Conservation (phyloP, 768 basidiomycete species). For the Mycena haematopus region DNA sequence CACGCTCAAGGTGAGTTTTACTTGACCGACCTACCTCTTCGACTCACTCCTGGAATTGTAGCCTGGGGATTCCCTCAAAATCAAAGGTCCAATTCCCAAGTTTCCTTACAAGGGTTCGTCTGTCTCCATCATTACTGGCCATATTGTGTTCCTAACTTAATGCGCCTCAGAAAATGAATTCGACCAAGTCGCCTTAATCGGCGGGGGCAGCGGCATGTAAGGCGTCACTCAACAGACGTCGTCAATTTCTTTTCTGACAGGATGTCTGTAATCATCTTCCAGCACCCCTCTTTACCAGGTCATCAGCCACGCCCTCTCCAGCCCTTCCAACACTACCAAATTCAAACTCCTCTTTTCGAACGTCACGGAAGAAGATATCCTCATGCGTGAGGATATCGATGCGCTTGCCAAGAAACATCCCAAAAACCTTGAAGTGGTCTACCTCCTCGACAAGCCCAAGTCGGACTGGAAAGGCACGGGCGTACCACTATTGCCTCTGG, state of each 20-base stretch:
- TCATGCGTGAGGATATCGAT: conserved; percentile 82
- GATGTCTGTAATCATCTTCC: conserved; percentile 26
- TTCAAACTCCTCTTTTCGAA: conserved; percentile 94
- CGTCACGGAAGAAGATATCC: conserved; percentile 88
- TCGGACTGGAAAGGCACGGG: conserved; percentile 60
- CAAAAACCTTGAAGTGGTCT: conserved; percentile 79
- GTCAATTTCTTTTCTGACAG: neutral
- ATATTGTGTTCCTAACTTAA: neutral
- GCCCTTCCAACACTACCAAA: conserved; percentile 87
- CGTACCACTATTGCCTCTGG: no score
- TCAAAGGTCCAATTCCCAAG: conserved; percentile 94
- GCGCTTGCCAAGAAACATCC: conserved; percentile 71
- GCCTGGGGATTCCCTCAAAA: conserved; percentile 79
- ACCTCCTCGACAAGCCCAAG: conserved; percentile 81
- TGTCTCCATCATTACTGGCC: neutral
- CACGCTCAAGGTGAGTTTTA: conserved; percentile 62
- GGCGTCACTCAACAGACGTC: conserved; percentile 31
- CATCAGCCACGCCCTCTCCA: conserved; percentile 71
- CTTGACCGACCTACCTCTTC: neutral
- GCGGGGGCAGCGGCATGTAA: conserved; percentile 93
- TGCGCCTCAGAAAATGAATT: conserved; percentile 73
- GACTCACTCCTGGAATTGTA: conserved; percentile 27
- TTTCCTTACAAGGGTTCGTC: conserved; percentile 80
- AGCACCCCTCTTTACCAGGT: conserved; percentile 89
- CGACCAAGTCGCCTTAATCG: conserved; percentile 87